phyloP scores from a whole-genome alignment of 768 basidiomycete species.

The Amanita pseudoporphyria region DNA sequence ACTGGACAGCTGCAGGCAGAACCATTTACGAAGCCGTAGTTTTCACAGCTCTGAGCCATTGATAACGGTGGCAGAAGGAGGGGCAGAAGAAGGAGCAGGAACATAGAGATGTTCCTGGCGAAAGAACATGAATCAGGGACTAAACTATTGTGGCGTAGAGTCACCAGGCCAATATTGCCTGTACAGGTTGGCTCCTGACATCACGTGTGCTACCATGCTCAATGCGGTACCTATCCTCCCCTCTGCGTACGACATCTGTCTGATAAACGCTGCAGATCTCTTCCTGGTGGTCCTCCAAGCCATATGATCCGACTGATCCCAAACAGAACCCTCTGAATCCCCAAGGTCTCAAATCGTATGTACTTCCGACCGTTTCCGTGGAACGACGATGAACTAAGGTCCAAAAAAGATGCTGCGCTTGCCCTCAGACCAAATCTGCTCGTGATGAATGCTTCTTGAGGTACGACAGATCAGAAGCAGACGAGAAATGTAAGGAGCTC shows the following conservation, averaged over 20 bases:
- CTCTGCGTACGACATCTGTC: neutral
- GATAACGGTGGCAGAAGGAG: conserved; percentile 15
- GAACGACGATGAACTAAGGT: neutral
- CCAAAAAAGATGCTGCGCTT: conserved; percentile 82
- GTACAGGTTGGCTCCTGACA: neutral
- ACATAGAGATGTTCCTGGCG: neutral
- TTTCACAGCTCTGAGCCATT: conserved; percentile 47
- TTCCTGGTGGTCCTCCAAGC: conserved; percentile 50
- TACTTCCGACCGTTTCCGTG: conserved; percentile 7
- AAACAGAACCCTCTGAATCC: conserved; percentile 88
- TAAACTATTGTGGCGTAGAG: too few species aligned
- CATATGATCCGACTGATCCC: conserved; percentile 66
- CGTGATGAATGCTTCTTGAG: conserved; percentile 93
- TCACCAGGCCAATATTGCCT: too few species aligned
- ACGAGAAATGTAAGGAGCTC: conserved; percentile 72
- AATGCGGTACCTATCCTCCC: conserved; percentile 22
- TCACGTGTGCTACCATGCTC: conserved; percentile 24
- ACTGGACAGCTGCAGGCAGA: conserved; percentile 67
- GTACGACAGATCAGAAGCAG: conserved; percentile 51
- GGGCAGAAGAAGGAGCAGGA: conserved; percentile 1
- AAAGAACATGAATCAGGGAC: neutral
- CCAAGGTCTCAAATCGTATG: conserved; percentile 90
- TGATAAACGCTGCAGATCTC: conserved; percentile 27
- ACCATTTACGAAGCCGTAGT: conserved; percentile 53
- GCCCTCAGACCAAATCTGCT: conserved; percentile 85